Conservation (phyloP, 768 basidiomycete species). For the Boletus huronensis region DNA sequence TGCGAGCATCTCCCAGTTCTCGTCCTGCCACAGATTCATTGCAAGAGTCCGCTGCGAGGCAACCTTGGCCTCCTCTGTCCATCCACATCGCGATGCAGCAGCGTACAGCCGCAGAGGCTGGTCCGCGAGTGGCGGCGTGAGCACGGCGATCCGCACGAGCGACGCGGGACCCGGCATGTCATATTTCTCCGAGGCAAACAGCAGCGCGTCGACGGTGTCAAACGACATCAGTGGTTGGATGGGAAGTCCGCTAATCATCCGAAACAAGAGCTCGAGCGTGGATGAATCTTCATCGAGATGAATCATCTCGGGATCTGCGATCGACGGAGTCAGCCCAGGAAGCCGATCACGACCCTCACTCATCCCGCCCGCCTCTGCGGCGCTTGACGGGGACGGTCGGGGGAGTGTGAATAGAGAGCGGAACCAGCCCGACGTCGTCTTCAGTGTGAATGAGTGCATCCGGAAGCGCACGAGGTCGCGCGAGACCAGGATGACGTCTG, state of each 20-base stretch:
- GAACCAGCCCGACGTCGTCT: slow-evolving; percentile 56
- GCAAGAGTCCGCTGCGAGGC: slow-evolving; percentile 56
- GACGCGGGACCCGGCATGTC: slow-evolving; percentile 65
- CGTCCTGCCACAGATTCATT: slow-evolving; percentile 47
- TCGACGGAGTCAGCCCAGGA: slow-evolving; percentile 9
- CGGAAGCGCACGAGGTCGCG: slow-evolving; percentile 52
- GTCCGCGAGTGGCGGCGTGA: slow-evolving; percentile 47
- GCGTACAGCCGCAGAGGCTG: slow-evolving; percentile 53
- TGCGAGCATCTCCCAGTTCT: slow-evolving; percentile 42
- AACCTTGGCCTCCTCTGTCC: slow-evolving; percentile 52
- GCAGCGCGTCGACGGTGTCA: slow-evolving; percentile 52
- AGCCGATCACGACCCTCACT: background rate
- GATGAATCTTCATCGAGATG: slow-evolving; percentile 55
- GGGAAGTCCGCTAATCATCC: slow-evolving; percentile 59
- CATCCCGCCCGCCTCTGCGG: background rate
- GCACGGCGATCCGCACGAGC: slow-evolving; percentile 54
- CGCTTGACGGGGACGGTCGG: slow-evolving; percentile 24
- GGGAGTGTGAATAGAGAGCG: slow-evolving; percentile 59
- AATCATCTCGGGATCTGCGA: slow-evolving; percentile 36
- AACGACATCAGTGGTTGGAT: slow-evolving; percentile 47
- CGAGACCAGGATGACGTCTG: slow-evolving; percentile 50
- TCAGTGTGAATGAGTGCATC: slow-evolving; percentile 57
- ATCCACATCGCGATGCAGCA: slow-evolving; percentile 54
- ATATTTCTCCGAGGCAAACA: slow-evolving; percentile 66
- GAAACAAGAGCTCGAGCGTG: slow-evolving; percentile 54